A percentile compares a stretch with the other conserved stretches of the same genome.
Evolutionary conservation across 208 protist species (phyloP).

Genomic region (Trypanosoma cruzi): DNA sequence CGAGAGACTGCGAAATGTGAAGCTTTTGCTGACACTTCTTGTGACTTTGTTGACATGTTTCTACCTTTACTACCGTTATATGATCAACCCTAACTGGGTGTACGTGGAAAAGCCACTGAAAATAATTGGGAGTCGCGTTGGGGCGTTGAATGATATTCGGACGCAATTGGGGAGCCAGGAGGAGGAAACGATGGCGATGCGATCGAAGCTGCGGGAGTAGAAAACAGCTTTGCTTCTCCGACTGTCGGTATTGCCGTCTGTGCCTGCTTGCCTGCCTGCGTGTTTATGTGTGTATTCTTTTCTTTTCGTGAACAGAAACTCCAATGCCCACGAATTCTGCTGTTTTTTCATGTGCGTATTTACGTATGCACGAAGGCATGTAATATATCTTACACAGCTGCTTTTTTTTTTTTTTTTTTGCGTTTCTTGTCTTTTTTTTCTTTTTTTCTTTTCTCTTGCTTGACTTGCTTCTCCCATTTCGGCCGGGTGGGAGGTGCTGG

Average conservation of each 20-base stretch:
- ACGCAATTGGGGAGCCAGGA: constrained; percentile 46
- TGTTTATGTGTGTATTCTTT: neutral
- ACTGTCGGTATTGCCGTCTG: neutral
- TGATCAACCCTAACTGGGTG: constrained; percentile 83
- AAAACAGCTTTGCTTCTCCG: neutral
- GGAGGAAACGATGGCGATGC: constrained; percentile 32
- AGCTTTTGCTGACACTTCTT: constrained; percentile 72
- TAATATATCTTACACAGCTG: neutral
- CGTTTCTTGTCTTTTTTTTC: constrained; percentile 1
- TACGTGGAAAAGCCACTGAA: constrained; percentile 81
- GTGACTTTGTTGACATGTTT: constrained; percentile 60
- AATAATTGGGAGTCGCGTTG: constrained; percentile 69
- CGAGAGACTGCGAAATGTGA: constrained; percentile 85
- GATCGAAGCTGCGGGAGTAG: neutral
- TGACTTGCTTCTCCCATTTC: neutral
- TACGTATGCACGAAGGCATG: neutral
- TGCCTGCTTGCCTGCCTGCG: neutral
- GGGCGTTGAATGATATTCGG: constrained; percentile 59
- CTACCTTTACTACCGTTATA: constrained; percentile 90
- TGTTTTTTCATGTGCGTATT: neutral
- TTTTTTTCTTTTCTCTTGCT: constrained; percentile 2
- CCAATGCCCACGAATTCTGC: neutral
- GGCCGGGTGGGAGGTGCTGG: neutral
- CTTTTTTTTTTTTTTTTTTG: neutral
- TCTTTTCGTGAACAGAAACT: neutral